Percentiles rank a stretch among this genome's conserved stretches.
These are phyloP conservation scores for Hordeum pubiflorum DNA, from an alignment of 202 grass and related monocot genomes.

Conservation along the genomic window DNA sequence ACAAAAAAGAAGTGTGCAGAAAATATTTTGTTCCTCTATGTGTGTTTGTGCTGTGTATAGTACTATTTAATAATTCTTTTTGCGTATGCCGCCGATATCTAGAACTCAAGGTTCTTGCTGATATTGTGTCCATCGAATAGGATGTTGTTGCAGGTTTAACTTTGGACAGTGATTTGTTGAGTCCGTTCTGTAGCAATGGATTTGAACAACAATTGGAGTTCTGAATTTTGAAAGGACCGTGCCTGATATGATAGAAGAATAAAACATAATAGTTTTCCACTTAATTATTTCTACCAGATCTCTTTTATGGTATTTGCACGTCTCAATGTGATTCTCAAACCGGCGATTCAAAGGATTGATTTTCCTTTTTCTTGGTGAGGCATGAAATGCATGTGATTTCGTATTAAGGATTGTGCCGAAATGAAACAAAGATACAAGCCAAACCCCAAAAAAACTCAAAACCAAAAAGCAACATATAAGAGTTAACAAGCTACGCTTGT, in stretches of 20 bases:
- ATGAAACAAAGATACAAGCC: too few species aligned
- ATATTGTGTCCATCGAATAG: background rate
- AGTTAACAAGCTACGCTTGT: too few species aligned
- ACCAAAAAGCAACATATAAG: too few species aligned
- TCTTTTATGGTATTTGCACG: background rate
- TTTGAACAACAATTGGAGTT: background rate
- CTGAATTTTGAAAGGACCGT: background rate
- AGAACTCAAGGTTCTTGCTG: background rate
- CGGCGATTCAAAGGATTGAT: background rate
- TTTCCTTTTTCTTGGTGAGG: too few species aligned
- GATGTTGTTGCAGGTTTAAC: background rate
- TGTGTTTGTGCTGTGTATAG: background rate
- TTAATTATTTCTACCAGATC: background rate
- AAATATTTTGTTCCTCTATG: background rate
- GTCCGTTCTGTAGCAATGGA: background rate
- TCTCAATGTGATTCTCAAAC: background rate
- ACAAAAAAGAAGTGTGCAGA: too few species aligned
- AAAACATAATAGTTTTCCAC: background rate
- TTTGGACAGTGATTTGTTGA: background rate
- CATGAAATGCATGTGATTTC: too few species aligned
- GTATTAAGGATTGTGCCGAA: too few species aligned
- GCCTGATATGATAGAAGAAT: background rate
- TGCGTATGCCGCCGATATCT: background rate
- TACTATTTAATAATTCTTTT: background rate
- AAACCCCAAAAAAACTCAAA: too few species aligned